Conservation (phyloP, 805 yeast species). For the Blastobotrys mokoenaii region DNA sequence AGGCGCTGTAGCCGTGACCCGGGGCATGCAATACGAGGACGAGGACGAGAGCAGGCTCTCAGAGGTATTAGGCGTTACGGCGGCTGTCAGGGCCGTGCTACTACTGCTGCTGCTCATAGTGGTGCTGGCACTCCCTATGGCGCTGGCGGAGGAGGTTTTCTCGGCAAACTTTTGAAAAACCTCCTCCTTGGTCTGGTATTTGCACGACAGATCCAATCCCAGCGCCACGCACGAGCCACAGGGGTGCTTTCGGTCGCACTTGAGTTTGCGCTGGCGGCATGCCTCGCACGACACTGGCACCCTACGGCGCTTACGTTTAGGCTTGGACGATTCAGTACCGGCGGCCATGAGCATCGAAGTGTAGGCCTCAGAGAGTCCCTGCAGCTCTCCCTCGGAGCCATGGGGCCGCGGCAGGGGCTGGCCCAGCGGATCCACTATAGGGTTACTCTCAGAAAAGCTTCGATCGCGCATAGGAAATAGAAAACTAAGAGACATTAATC, state of each 20-base stretch:
- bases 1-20: background rate
- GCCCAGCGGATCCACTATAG: background rate
- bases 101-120: no score
- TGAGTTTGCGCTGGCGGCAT: conserved; percentile 17
- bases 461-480: no score
- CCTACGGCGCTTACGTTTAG: conserved; percentile 8
- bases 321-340: background rate
- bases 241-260: conserved; percentile 18
- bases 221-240: conserved; percentile 16
- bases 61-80: no score
- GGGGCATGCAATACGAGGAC: no score
- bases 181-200: background rate
- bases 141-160: background rate
- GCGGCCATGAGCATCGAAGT: no score
- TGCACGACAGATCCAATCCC: conserved; percentile 2
- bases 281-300: conserved; percentile 16
- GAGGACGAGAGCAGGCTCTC: no score
- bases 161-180: background rate
- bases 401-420: background rate
- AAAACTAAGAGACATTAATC: no score
- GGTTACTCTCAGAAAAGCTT: no score
- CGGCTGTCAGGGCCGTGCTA: background rate
- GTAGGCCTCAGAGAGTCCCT: no score
- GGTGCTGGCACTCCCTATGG: no score
- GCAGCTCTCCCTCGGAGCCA: no score